Percentiles rank a stretch among this genome's conserved stretches.
phyloP scores from a whole-genome alignment of 768 basidiomycete species.

The Rhodotorula sphaerocarpa region DNA sequence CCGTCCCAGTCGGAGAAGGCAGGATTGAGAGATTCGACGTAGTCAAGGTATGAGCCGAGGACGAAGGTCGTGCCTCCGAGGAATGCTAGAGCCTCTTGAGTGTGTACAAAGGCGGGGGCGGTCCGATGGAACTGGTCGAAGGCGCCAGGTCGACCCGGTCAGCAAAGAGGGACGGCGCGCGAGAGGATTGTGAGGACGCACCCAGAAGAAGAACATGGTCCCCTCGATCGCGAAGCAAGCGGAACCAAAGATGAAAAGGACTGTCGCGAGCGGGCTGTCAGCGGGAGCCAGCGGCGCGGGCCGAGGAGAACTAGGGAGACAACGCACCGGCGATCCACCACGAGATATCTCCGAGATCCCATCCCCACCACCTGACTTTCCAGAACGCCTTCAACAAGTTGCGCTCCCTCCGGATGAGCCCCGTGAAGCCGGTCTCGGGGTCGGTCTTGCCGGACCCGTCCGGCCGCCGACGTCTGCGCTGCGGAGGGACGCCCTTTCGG shows the following conservation, averaged over 20 bases:
- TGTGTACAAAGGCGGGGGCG: constrained; percentile 8
- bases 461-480: too few species aligned
- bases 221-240: constrained; percentile 35
- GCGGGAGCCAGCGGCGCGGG: background rate
- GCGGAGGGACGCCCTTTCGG: constrained; percentile 11
- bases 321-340: constrained; percentile 25
- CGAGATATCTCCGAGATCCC: constrained; percentile 17
- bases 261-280: background rate
- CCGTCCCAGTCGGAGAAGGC: constrained; percentile 2
- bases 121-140: constrained; percentile 9
- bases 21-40: constrained; percentile 33
- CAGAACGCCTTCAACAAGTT: background rate
- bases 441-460: background rate
- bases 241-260: constrained; percentile 31
- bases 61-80: constrained; percentile 32
- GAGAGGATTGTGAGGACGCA: background rate
- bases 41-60: constrained; percentile 32
- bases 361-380: constrained; percentile 12
- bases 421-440: background rate
- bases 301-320: background rate
- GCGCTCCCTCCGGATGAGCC: background rate
- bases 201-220: constrained; percentile 29
- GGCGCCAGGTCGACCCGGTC: background rate
- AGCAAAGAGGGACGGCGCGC: too few species aligned
- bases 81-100: constrained; percentile 29